A percentile compares a stretch with the other conserved stretches of the same genome.
Evolutionary conservation across 768 basidiomycete species (phyloP).

Genomic region (Tricholoma saponaceum): DNA sequence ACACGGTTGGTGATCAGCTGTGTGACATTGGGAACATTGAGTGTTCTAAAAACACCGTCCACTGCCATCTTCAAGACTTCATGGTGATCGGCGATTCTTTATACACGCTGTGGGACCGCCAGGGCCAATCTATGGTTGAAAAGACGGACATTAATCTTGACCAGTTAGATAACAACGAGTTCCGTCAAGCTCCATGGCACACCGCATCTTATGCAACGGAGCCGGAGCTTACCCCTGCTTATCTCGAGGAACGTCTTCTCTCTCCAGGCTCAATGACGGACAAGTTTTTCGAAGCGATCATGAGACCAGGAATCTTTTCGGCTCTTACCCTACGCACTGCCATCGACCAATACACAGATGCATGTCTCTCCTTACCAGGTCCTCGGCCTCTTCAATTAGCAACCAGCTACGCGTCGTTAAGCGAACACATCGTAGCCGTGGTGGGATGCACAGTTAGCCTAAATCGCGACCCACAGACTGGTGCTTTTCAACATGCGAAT

Average conservation of each 20-base stretch:
- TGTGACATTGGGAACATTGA: constrained; percentile 55
- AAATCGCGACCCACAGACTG: constrained; percentile 70
- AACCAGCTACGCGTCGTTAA: constrained; percentile 59
- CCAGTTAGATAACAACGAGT: constrained; percentile 25
- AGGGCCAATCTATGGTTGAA: constrained; percentile 72
- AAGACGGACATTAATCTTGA: constrained; percentile 43
- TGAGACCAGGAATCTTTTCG: constrained; percentile 88
- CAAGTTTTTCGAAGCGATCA: constrained; percentile 77
- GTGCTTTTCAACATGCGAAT: constrained; percentile 69
- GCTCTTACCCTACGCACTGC: constrained; percentile 75
- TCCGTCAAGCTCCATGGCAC: constrained; percentile 42
- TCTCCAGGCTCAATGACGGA: constrained; percentile 68
- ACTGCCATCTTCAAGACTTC: constrained; percentile 79
- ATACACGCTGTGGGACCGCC: constrained; percentile 76
- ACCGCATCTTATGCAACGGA: constrained; percentile 61
- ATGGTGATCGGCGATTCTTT: constrained; percentile 50
- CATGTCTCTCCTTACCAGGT: constrained; percentile 64
- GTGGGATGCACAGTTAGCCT: constrained; percentile 85
- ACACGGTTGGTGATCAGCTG: constrained; percentile 53
- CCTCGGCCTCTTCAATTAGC: constrained; percentile 53
- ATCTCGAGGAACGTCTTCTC: constrained; percentile 80
- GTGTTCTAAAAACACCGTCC: constrained; percentile 54
- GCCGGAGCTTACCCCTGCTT: constrained; percentile 76
- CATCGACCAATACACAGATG: constrained; percentile 75
- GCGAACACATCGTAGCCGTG: constrained; percentile 74